Conservation (phyloP, 73 alveolate genomes). For the Vitrella brassicaformis region DNA sequence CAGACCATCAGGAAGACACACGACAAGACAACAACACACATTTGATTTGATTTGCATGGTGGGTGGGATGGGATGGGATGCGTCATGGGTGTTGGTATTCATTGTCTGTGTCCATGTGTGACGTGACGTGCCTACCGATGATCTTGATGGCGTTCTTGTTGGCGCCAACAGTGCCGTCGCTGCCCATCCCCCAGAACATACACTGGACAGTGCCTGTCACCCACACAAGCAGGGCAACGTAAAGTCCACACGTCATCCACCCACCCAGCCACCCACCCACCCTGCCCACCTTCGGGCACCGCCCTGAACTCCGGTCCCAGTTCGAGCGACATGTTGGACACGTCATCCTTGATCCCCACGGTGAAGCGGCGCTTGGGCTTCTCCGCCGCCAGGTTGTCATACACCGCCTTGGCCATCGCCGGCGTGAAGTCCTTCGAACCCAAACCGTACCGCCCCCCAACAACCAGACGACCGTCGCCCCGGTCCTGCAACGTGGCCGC, state of each 20-base stretch:
- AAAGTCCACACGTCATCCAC: too few relatives aligned
- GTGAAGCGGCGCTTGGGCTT: slow-evolving; percentile 34
- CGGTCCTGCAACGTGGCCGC: neutral
- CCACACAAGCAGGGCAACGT: slow-evolving; percentile 7
- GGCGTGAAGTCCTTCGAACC: slow-evolving; percentile 37
- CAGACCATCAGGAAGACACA: neutral
- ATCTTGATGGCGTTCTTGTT: slow-evolving; percentile 37
- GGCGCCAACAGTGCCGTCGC: slow-evolving; percentile 39
- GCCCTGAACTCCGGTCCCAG: slow-evolving; percentile 23
- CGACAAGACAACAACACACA: too few relatives aligned
- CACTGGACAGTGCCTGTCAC: slow-evolving; percentile 14
- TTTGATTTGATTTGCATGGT: too few relatives aligned
- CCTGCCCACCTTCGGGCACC: too few relatives aligned
- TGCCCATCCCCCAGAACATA: slow-evolving; percentile 24
- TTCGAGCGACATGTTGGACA: slow-evolving; percentile 14
- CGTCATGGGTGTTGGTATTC: too few relatives aligned
- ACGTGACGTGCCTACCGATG: slow-evolving; percentile 5
- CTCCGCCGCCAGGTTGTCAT: slow-evolving; percentile 10
- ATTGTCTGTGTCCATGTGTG: neutral
- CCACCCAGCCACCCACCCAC: neutral
- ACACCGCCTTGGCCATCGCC: slow-evolving; percentile 8
- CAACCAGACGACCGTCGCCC: neutral
- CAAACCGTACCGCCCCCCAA: neutral
- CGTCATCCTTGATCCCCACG: slow-evolving; percentile 35
- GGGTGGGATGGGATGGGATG: too few relatives aligned